Evolutionary conservation across 106 monocot species (phyloP), one percentile per base, ranked within the genome.

Genomic region (Chionographis japonica): DNA sequence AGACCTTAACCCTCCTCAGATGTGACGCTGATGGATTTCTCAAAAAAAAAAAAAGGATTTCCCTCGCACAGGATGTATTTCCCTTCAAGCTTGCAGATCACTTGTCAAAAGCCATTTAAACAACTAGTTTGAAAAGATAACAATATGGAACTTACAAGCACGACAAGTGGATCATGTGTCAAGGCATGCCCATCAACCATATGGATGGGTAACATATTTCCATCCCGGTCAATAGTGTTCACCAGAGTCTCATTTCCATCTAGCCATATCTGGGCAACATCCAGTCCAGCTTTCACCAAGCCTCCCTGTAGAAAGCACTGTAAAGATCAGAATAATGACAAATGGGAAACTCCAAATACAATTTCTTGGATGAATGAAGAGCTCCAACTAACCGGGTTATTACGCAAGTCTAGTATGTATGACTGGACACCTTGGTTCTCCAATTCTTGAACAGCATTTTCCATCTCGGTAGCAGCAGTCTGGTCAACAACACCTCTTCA

Each of bases 191-290:
- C 86, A 69, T 82, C 59, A 62, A 72, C 61, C 86, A 97, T 83
- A 75, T 43, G 83, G 58, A 97, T 92, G 3, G 95, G 95, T 40
- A 81, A 78, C 84, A 85, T 87, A 77, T 97, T 79, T 63, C 92
- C 95, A 46, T 97, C 89, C 6, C 92, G 74, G 40, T 97, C 95
- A 58, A 97, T 78, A 43, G 95, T 92, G 82, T 97, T 97, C 41
- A 97, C 95, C 6, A 97, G 75, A 54, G 80, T 97, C 67, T 89
- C 88, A 70, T 92, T 81, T 27, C 92, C 95, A 68, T 97, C 95
- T 72, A 97, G 72, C 95, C 95, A 97, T 69, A 97, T 97, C 74
- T 92, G 84, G 40, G 95, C 95, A 68, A 97, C 89, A 75, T 97
- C 95, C 4, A 97, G 76, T 71, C 95, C 95, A 62, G 92, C 84